Evolutionary conservation across 148 eudicot species (phyloP).

Genomic region (Rhododendron molle): DNA sequence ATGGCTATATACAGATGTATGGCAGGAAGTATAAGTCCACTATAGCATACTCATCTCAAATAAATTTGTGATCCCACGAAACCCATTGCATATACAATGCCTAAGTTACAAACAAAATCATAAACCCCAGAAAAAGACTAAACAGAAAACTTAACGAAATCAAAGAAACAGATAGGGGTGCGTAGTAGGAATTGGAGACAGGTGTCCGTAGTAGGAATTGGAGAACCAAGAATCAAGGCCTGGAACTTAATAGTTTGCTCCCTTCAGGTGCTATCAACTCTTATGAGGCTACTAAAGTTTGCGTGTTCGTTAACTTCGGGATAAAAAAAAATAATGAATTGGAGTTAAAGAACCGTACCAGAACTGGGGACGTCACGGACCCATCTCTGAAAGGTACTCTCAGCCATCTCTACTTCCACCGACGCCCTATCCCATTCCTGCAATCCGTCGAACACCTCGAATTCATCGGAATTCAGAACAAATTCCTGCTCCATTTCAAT

Average conservation of each 20-base stretch:
- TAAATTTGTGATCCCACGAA: neutral
- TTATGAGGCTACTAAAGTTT: too few species aligned
- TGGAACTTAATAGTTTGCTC: too few species aligned
- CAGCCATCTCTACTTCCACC: constrained; percentile 57
- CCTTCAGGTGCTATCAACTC: too few species aligned
- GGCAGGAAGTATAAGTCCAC: neutral
- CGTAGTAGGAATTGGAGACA: too few species aligned
- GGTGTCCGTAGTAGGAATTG: neutral
- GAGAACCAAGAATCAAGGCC: too few species aligned
- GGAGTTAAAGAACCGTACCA: constrained; percentile 29
- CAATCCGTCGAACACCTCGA: constrained; percentile 60
- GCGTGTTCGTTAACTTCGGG: too few species aligned
- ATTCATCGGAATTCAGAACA: constrained; percentile 23
- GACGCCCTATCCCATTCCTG: constrained; percentile 79
- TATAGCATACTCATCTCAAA: neutral
- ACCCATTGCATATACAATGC: neutral
- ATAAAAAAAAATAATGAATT: neutral
- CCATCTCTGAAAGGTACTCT: constrained; percentile 67
- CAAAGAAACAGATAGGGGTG: neutral
- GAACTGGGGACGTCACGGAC: constrained; percentile 65
- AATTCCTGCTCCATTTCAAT: neutral
- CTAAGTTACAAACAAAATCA: neutral
- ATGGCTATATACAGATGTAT: neutral
- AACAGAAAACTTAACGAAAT: neutral
- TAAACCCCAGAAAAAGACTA: neutral